Base-by-base conservation (phyloP, 2,329 filamentous ascomycete species). In the Monosporascus sp. region DNA sequence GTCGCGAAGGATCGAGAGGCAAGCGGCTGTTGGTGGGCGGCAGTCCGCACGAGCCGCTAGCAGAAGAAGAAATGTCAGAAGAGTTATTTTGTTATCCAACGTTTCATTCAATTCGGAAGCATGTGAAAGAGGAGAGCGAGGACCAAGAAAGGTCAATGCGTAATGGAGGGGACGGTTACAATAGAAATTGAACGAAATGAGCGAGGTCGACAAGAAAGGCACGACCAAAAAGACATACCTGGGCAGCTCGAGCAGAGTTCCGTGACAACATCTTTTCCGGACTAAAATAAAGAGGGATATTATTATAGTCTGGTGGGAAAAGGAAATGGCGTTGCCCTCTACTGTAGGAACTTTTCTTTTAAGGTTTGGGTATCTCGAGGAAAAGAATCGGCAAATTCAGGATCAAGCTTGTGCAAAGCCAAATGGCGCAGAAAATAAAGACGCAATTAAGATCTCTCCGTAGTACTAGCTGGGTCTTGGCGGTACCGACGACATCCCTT, bases 1-100 rank as follows among this genome's bases (percentile, higher is more conserved):
- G 90, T 96, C 65, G 90, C 90, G 72, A 91, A 86, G 65, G 76
- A 75, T 70, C 81, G 79, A 55, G 75, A 70, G 60, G 70, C 67
- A 59, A 70, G 67, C 63, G 73, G 72, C 62, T 75, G 73, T 64
- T 71, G 75, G 61, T 72, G 72, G 65, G 71, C 66, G 61, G 77
- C 75, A 59, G 75, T 72, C 60, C 69, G 70, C 69, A 78, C 75
- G 64, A 83, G 73, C 73, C 79, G 74, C 80, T 83, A 61, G 17
- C 55, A 9, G 46, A 48, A 49, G 47, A 51, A 58, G 31, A 51
- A 46, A 15, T 25, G 18, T 43, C 3, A 20, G 11, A 2, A 20
- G 17, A 43, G 18, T 9, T 43, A 14, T 43, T 43, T 15, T 44
- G 56, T 68, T 67, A 65, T 70, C 61, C 58, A 55, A 52, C 46